These are phyloP conservation scores for Candolleomyces efflorescens DNA, from an alignment of 768 basidiomycete genomes.

Conservation along the genomic window DNA sequence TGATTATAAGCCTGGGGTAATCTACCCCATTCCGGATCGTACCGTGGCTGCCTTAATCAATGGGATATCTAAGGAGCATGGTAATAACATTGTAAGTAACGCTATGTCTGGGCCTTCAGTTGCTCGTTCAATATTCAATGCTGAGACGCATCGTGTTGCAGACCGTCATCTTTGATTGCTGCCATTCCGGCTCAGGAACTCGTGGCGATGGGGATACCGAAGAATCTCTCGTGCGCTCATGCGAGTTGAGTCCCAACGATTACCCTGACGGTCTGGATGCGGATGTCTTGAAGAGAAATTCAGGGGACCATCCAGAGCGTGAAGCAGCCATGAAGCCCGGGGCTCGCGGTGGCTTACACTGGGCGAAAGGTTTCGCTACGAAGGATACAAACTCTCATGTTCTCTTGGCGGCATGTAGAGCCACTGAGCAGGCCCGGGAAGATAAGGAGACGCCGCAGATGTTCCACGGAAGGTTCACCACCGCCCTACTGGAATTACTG, in stretches of 20 bases:
- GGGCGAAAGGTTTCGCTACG: slow-evolving; percentile 12
- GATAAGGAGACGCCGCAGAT: not conserved
- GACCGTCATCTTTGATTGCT: slow-evolving; percentile 46
- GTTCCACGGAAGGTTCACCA: slow-evolving; percentile 25
- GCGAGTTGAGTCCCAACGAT: not conserved
- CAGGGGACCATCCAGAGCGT: too few relatives aligned
- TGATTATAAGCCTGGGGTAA: slow-evolving; percentile 9
- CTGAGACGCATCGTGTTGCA: too few relatives aligned
- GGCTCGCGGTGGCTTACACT: not conserved
- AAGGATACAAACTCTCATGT: slow-evolving; percentile 32
- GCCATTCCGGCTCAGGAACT: slow-evolving; percentile 34
- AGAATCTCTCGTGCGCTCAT: not conserved
- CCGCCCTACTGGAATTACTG: slow-evolving; percentile 22
- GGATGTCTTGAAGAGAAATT: slow-evolving; percentile 15
- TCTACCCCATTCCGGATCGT: slow-evolving; percentile 38
- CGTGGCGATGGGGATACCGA: slow-evolving; percentile 11
- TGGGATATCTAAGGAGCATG: slow-evolving; percentile 31
- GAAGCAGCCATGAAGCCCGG: too few relatives aligned
- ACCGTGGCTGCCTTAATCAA: slow-evolving; percentile 34
- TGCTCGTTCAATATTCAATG: not conserved
- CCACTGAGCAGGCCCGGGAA: slow-evolving; percentile 24
- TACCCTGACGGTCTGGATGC: slow-evolving; percentile 21
- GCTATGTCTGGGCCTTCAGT: not conserved
- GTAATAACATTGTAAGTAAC: slow-evolving; percentile 39
- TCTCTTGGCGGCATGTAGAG: slow-evolving; percentile 39